Percentiles rank a stretch among this genome's conserved stretches.
These are phyloP conservation scores for Logfia minima DNA, from an alignment of 129 eudicot species.

Conservation along the genomic window DNA sequence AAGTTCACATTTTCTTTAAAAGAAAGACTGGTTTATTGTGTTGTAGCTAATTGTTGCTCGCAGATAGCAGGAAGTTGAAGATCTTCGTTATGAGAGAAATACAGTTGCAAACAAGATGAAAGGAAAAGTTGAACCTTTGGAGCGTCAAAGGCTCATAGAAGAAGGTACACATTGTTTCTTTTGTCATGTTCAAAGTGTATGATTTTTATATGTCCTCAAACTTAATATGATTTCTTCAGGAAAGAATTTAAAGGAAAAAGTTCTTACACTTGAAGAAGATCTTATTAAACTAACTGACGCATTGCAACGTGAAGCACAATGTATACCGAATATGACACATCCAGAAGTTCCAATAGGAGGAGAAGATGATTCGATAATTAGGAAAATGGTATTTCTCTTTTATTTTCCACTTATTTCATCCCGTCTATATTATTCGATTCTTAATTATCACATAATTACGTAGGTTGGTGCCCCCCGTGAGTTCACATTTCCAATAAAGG, in stretches of 20 bases:
- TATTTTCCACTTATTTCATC: neutral
- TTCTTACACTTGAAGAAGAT: slow-evolving; percentile 75
- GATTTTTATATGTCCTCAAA: neutral
- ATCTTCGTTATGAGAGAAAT: slow-evolving; percentile 89
- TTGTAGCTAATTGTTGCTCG: slow-evolving; percentile 70
- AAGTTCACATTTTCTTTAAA: slow-evolving; percentile 5
- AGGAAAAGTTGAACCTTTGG: slow-evolving; percentile 82
- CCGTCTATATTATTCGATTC: neutral
- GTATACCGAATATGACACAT: slow-evolving; percentile 93
- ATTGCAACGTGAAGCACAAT: slow-evolving; percentile 85
- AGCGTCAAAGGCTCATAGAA: slow-evolving; percentile 88
- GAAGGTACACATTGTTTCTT: slow-evolving; percentile 51
- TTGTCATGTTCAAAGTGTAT: neutral
- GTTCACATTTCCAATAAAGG: slow-evolving; percentile 69
- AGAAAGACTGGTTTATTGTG: slow-evolving; percentile 34
- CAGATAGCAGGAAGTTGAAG: slow-evolving; percentile 99
- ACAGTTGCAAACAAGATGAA: slow-evolving; percentile 94
- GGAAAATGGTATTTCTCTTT: slow-evolving; percentile 52
- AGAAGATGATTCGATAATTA: slow-evolving; percentile 68
- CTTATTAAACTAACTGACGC: slow-evolving; percentile 75
- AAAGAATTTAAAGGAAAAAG: slow-evolving; percentile 73
- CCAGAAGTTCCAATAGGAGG: slow-evolving; percentile 94
- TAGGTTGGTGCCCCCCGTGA: slow-evolving; percentile 70
- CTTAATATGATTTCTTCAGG: slow-evolving; percentile 46
- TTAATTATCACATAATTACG: slow-evolving; percentile 1